phyloP scores from a whole-genome alignment of 352 stramenopile genomes.

The Globisporangium paroecandrum region DNA sequence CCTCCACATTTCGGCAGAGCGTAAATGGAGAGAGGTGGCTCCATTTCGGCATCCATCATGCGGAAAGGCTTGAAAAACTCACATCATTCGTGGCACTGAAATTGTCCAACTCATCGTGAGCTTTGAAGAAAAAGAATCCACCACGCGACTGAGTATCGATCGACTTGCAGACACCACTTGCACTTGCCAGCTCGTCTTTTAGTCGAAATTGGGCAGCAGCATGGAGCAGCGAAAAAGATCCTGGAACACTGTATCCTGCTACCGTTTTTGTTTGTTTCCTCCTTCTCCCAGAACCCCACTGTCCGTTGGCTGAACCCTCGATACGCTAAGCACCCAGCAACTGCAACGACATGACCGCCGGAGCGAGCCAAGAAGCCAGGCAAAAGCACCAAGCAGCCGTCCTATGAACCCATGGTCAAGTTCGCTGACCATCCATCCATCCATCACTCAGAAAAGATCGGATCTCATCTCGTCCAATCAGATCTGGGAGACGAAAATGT shows the following conservation, averaged over 20 bases:
- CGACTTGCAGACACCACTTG: neutral
- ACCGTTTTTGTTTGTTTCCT: neutral
- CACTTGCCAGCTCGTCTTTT: neutral
- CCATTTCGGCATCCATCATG: neutral
- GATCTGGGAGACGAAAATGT: neutral
- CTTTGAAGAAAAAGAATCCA: constrained; percentile 1
- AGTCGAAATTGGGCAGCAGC: neutral
- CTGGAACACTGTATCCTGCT: neutral
- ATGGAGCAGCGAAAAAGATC: neutral
- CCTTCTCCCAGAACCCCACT: constrained; percentile 3
- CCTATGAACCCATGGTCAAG: neutral
- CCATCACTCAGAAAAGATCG: constrained; percentile 1
- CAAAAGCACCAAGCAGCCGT: too few species aligned
- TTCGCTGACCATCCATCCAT: neutral
- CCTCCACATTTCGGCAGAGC: neutral
- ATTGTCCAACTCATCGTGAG: neutral
- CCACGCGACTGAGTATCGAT: neutral
- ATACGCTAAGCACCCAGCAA: neutral
- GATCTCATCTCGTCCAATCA: neutral
- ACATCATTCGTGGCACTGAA: neutral
- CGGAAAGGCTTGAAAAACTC: neutral
- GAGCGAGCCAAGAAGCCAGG: neutral
- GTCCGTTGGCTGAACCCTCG: neutral
- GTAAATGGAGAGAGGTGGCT: neutral
- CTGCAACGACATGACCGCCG: neutral